These are phyloP conservation scores for Neonectria ditissima DNA, from an alignment of 2,329 filamentous ascomycete genomes.

Conservation along the genomic window DNA sequence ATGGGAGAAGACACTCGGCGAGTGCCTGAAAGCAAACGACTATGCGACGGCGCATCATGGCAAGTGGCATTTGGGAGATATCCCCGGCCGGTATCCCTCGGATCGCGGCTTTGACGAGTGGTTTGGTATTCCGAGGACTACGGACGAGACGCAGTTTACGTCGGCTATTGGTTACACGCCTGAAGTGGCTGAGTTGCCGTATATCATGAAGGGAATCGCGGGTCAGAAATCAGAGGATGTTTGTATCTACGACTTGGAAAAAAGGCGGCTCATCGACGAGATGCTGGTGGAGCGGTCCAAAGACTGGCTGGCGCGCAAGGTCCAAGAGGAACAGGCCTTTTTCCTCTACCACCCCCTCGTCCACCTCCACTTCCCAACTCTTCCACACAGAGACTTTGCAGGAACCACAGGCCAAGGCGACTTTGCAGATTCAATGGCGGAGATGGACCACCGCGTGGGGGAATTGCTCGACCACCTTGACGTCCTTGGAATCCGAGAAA, in stretches of 20 bases:
- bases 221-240: constrained; percentile 46
- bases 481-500: constrained; percentile 42
- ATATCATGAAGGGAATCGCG: constrained; percentile 49
- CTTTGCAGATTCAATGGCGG: constrained; percentile 50
- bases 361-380: constrained; percentile 50
- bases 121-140: constrained; percentile 52
- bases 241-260: constrained; percentile 49
- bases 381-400: constrained; percentile 46
- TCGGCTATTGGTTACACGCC: constrained; percentile 47
- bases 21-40: constrained; percentile 44
- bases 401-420: constrained; percentile 47
- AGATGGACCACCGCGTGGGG: constrained; percentile 50
- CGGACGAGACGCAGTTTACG: constrained; percentile 52
- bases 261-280: constrained; percentile 47
- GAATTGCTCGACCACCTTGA: constrained; percentile 50
- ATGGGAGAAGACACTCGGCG: constrained; percentile 49
- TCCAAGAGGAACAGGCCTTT: constrained; percentile 39
- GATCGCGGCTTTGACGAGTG: constrained; percentile 53
- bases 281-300: constrained; percentile 49
- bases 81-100: constrained; percentile 50
- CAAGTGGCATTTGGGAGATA: constrained; percentile 52
- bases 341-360: constrained; percentile 51
- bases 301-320: constrained; percentile 47
- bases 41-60: constrained; percentile 50
- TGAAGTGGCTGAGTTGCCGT: constrained; percentile 49